Percentiles rank a stretch among this genome's conserved stretches.
Evolutionary conservation across 225 moss, liverwort and hornwort species (phyloP).

Genomic region (Thuidium tamariscinum): DNA sequence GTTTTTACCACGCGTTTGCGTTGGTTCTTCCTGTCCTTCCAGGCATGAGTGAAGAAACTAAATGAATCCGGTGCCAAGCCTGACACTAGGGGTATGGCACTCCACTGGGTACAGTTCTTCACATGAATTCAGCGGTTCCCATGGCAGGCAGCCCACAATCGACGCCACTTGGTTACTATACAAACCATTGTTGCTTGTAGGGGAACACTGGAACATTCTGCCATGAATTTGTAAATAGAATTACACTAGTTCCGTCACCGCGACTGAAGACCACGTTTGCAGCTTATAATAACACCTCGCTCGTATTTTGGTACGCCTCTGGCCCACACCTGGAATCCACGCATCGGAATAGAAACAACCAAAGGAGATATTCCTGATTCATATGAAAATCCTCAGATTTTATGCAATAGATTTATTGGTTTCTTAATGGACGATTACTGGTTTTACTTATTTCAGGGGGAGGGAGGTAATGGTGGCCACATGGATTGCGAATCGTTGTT

Average conservation of each 20-base stretch:
- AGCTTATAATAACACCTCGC: background rate
- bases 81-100: background rate
- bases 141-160: background rate
- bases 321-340: background rate
- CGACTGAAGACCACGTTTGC: background rate
- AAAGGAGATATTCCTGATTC: background rate
- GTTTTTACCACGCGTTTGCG: background rate
- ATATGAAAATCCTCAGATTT: background rate
- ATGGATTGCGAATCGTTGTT: background rate
- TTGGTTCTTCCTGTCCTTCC: background rate
- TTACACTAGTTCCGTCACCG: background rate
- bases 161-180: background rate
- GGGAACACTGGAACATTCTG: conserved; percentile 37
- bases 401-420: background rate
- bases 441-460: background rate
- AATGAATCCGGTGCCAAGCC: background rate
- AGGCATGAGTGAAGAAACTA: background rate
- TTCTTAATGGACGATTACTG: background rate
- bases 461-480: background rate
- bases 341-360: conserved; percentile 14
- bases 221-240: background rate
- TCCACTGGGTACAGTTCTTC: background rate
- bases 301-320: background rate
- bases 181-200: background rate
- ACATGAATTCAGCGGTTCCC: background rate